These are phyloP conservation scores for Fistulina hepatica DNA, from an alignment of 1,284 basidiomycete species.

Conservation along the genomic window DNA sequence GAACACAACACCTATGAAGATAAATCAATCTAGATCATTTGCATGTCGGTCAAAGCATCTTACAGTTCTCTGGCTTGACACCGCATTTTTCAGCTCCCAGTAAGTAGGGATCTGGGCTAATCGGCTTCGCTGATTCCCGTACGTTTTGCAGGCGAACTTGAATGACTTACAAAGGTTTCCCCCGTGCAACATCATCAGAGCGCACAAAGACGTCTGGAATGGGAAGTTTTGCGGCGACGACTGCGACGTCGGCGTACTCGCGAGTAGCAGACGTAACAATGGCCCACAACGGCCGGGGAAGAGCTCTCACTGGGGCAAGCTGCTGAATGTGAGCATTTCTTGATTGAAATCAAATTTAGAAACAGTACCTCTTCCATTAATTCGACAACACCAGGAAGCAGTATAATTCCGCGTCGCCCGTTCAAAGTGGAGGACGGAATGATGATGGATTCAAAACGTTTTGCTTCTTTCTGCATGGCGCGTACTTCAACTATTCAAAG, in stretches of 20 bases:
- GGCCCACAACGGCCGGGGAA: constrained; percentile 50
- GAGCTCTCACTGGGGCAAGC: constrained; percentile 33
- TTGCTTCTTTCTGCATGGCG: constrained; percentile 41
- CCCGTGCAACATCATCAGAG: constrained; percentile 67
- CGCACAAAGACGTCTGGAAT: constrained; percentile 61
- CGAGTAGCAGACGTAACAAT: constrained; percentile 61
- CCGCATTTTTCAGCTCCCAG: constrained; percentile 56
- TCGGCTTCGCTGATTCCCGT: constrained; percentile 21
- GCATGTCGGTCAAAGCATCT: constrained; percentile 15
- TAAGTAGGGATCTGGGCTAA: constrained; percentile 77
- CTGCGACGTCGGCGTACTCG: constrained; percentile 44
- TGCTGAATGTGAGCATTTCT: constrained; percentile 17
- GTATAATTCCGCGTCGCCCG: constrained; percentile 46
- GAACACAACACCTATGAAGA: constrained; percentile 56
- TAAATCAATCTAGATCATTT: constrained; percentile 7
- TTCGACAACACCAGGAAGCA: constrained; percentile 48
- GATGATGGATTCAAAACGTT: constrained; percentile 59
- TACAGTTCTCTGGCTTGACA: constrained; percentile 49
- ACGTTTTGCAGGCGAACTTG: constrained; percentile 7
- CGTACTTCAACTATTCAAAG: constrained; percentile 6
- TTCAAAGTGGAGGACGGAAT: constrained; percentile 41
- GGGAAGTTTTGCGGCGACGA: constrained; percentile 41
- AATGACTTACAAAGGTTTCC: constrained; percentile 61
- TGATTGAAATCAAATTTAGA: constrained; percentile 1
- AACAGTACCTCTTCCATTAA: constrained; percentile 40